Conservation (phyloP, 192 early-diverging fungal species). For the Podila minutissima region DNA sequence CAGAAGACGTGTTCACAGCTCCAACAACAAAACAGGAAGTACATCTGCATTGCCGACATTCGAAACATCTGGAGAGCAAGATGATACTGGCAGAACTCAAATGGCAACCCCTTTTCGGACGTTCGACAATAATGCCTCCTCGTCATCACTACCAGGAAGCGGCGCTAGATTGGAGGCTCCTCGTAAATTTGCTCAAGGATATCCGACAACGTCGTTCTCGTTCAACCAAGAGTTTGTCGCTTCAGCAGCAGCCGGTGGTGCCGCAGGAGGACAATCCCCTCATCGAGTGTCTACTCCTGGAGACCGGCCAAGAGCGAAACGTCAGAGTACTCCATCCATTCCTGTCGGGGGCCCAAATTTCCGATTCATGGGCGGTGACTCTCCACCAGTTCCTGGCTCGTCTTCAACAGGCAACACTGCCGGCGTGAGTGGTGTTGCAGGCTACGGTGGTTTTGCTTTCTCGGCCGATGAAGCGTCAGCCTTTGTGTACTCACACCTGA, state of each 20-base stretch:
- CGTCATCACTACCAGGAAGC: neutral
- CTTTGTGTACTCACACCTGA: conserved; percentile 46
- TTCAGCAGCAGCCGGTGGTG: conserved; percentile 10
- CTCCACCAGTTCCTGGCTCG: conserved; percentile 9
- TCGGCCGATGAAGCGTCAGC: conserved; percentile 51
- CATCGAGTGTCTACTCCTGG: neutral
- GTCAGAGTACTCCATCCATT: conserved; percentile 46
- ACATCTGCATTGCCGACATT: neutral
- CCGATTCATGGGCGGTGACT: conserved; percentile 42
- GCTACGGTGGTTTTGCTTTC: conserved; percentile 44
- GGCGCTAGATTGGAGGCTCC: conserved; percentile 13
- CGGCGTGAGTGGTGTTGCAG: conserved; percentile 7
- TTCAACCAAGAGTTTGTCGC: conserved; percentile 45
- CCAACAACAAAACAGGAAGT: conserved; percentile 15
- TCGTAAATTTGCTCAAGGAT: conserved; percentile 46
- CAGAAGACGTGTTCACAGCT: conserved; percentile 24
- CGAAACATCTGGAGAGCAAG: neutral
- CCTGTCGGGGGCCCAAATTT: conserved; percentile 48
- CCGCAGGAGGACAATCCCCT: neutral
- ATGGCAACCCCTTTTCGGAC: neutral
- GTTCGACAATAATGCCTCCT: conserved; percentile 8
- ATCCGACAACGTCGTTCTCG: conserved; percentile 47
- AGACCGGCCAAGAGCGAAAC: conserved; percentile 23
- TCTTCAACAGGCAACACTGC: neutral
- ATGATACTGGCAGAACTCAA: conserved; percentile 10